phyloP scores from a whole-genome alignment of 768 basidiomycete genomes.

The Suillus variegatus region DNA sequence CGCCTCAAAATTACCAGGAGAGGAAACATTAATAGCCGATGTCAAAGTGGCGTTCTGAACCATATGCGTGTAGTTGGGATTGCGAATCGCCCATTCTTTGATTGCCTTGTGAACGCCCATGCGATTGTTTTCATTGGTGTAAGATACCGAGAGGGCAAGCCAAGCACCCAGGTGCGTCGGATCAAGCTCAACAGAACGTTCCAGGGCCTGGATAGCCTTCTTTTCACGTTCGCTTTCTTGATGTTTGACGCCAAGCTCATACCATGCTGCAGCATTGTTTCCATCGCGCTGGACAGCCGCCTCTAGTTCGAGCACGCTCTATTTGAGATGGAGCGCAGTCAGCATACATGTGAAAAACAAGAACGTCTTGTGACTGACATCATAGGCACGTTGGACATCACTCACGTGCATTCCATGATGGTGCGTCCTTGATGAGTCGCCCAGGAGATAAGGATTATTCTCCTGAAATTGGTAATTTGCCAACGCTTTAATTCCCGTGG shows the following conservation, averaged over 20 bases:
- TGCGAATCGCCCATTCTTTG: slow-evolving; percentile 76
- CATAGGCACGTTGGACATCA: slow-evolving; percentile 31
- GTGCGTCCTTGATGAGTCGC: slow-evolving; percentile 51
- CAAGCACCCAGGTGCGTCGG: slow-evolving; percentile 76
- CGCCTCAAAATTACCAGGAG: slow-evolving; percentile 39
- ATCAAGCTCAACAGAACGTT: slow-evolving; percentile 79
- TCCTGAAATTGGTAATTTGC: slow-evolving; percentile 69
- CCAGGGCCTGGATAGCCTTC: slow-evolving; percentile 84
- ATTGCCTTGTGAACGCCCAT: slow-evolving; percentile 77
- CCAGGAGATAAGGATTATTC: slow-evolving; percentile 77
- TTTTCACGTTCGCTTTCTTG: slow-evolving; percentile 97
- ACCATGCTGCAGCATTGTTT: slow-evolving; percentile 77
- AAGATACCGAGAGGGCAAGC: slow-evolving; percentile 88
- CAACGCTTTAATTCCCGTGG: slow-evolving; percentile 59
- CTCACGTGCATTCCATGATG: slow-evolving; percentile 44
- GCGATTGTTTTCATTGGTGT: slow-evolving; percentile 87
- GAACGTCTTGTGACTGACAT: slow-evolving; percentile 36
- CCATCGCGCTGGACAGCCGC: slow-evolving; percentile 84
- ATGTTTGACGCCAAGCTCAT: slow-evolving; percentile 90
- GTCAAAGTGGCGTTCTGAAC: slow-evolving; percentile 40
- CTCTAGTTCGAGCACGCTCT: slow-evolving; percentile 90
- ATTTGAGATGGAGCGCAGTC: slow-evolving; percentile 17
- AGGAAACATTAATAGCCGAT: slow-evolving; percentile 23
- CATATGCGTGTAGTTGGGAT: slow-evolving; percentile 52
- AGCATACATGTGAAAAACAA: slow-evolving; percentile 17